phyloP scores from a whole-genome alignment of 345 rosid species.

The Eucalyptus polyanthemos region DNA sequence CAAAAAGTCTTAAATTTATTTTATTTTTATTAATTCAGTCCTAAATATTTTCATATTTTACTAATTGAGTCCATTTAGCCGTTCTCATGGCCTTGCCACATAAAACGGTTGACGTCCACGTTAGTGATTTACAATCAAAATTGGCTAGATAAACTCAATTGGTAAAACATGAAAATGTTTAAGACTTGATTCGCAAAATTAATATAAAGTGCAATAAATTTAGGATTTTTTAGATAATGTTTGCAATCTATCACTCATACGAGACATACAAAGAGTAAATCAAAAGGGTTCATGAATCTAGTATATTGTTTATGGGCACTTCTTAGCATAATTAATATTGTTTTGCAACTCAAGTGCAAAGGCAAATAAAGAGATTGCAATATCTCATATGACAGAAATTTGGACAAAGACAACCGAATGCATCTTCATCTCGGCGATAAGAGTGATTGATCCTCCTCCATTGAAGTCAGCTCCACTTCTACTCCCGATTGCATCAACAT shows the following conservation, averaged over 20 bases:
- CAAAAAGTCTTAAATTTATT: neutral
- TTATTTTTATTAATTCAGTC: no score
- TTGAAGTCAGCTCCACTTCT: neutral
- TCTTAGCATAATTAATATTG: neutral
- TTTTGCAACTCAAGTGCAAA: neutral
- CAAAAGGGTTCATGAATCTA: neutral
- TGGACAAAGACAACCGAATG: neutral
- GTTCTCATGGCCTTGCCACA: neutral
- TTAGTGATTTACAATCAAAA: no score
- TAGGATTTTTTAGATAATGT: no score
- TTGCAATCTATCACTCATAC: no score
- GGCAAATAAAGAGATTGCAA: neutral
- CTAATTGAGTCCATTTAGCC: neutral
- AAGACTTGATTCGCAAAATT: no score
- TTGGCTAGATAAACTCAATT: no score
- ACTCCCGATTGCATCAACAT: neutral
- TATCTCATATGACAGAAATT: neutral
- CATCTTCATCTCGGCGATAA: neutral
- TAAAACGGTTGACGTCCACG: accelerated
- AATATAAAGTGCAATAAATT: no score
- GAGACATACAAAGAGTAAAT: neutral
- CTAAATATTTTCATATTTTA: no score
- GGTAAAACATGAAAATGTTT: no score
- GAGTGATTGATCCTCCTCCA: neutral
- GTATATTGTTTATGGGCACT: neutral